Evolutionary conservation across 352 stramenopile species (phyloP).

Genomic region (Phytophthora hybrid): DNA sequence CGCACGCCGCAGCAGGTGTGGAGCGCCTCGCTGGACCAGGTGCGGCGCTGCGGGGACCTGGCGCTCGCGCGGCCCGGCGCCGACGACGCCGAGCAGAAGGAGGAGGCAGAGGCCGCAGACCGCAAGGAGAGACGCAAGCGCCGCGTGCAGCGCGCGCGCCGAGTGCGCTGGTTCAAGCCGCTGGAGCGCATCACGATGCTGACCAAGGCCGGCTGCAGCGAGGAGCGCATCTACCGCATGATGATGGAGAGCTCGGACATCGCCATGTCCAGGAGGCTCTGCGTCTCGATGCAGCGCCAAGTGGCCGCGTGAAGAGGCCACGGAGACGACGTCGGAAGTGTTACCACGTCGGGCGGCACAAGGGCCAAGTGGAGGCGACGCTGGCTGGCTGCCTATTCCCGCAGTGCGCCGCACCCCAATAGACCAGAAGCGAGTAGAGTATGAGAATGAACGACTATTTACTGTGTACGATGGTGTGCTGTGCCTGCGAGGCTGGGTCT

Average conservation of each 20-base stretch:
- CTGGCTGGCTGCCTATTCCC: background rate
- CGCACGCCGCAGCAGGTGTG: constrained; percentile 51
- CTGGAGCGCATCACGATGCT: constrained; percentile 58
- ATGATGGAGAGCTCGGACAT: constrained; percentile 93
- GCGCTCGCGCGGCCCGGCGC: constrained; percentile 26
- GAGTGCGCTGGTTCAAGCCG: constrained; percentile 69
- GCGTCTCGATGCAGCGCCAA: background rate
- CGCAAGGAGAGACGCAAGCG: constrained; percentile 23
- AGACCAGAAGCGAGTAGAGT: too few relatives aligned
- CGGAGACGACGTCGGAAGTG: background rate
- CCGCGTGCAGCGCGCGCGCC: constrained; percentile 18
- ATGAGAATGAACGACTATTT: too few relatives aligned
- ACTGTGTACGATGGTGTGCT: too few relatives aligned
- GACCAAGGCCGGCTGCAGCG: constrained; percentile 64
- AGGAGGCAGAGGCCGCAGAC: constrained; percentile 41
- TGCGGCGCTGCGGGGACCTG: constrained; percentile 35
- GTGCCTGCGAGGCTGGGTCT: too few relatives aligned
- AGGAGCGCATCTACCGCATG: constrained; percentile 76
- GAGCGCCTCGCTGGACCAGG: constrained; percentile 56
- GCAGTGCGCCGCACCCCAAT: too few relatives aligned
- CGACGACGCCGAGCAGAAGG: constrained; percentile 13
- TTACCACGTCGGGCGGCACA: background rate
- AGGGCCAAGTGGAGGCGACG: background rate
- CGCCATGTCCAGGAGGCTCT: constrained; percentile 69
- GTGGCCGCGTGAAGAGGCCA: background rate